Base-by-base conservation (phyloP, 306 rosid species). In the Phaseolus lunatus region DNA sequence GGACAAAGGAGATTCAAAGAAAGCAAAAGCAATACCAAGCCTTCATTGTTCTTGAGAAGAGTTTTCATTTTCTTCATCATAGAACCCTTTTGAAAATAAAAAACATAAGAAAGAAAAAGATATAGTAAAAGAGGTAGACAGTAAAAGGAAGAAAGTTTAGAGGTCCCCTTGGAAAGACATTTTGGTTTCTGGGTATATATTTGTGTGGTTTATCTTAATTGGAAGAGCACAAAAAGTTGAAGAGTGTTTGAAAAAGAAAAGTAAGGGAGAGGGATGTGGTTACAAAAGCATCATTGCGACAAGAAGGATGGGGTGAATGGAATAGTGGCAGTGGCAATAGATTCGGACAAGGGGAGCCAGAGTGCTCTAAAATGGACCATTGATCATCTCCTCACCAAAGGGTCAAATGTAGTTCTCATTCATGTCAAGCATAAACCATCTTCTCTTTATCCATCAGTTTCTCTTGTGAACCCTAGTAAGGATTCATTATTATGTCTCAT, bases 261-360 rank as follows among this genome's bases (percentile, higher is more conserved):
- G 24, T 15, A 37, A 29, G 47, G 12, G 49, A 39, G 70, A 75
- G 86, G 82, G 48, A 94, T 96, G 99, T 96, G 97, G 99, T 54
- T 89, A 44, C 89, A 89, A 22, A 88, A 70, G 78, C 53, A 70
- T 69, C 81, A 83, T 0, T 19, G n/a, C 5, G 94, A 89, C 0
- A 93, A 26, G 84, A 91, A 85, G 80, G 96, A 85, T 43, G 91
- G 74, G 49, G 92, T 83, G 67, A 80, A 80, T 75, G 97, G 97
- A 18, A 43, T 91, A 85, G 91, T 92, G 81, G 99, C 91, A 69
- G 97, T 96, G 84, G 99, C 98, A 57, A 89, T 96, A 79, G 99
- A 96, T 64, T 77, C 53, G 65, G 93, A 91, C 73, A 96, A 87
- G 72, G 90, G 91, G 10, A 92, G 99, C 92, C 97, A 89, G 29